Conservation (phyloP, 2,329 filamentous ascomycete genomes). For the Microascus cirrosus region DNA sequence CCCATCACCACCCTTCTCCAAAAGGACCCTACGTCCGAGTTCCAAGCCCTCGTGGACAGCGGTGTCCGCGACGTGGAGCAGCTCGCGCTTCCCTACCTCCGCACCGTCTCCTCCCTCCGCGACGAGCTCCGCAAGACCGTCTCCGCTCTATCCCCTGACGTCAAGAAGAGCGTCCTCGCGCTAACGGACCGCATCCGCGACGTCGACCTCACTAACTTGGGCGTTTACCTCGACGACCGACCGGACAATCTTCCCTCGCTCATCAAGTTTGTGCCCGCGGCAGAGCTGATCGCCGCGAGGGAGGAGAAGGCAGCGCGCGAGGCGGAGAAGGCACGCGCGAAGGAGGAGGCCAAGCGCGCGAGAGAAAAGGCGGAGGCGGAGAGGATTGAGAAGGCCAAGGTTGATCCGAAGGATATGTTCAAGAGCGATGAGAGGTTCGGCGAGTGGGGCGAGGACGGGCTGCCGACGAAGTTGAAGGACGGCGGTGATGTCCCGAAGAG, state of each 20-base stretch:
- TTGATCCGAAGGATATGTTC: slow-evolving; percentile 45
- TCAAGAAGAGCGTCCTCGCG: slow-evolving; percentile 60
- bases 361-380: slow-evolving; percentile 39
- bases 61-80: slow-evolving; percentile 41
- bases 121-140: slow-evolving; percentile 50
- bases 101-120: slow-evolving; percentile 43
- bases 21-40: slow-evolving; percentile 32
- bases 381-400: slow-evolving; percentile 43
- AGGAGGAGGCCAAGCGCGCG: slow-evolving; percentile 42
- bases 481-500: slow-evolving; percentile 75
- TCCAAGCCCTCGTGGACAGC: slow-evolving; percentile 27
- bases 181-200: slow-evolving; percentile 77
- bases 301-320: slow-evolving; percentile 50
- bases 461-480: slow-evolving; percentile 67
- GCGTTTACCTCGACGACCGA: slow-evolving; percentile 81
- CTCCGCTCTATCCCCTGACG: slow-evolving; percentile 28
- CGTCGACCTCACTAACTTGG: slow-evolving; percentile 67
- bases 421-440: slow-evolving; percentile 48
- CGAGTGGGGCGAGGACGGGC: slow-evolving; percentile 72
- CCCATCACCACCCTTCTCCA: slow-evolving; percentile 29
- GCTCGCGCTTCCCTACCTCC: slow-evolving; percentile 43
- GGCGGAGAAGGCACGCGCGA: slow-evolving; percentile 45
- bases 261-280: slow-evolving; percentile 52
- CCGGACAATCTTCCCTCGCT: slow-evolving; percentile 56
- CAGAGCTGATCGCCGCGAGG: slow-evolving; percentile 44